Base-by-base conservation (phyloP, 2,329 filamentous ascomycete species). In the Sporothrix protearum region DNA sequence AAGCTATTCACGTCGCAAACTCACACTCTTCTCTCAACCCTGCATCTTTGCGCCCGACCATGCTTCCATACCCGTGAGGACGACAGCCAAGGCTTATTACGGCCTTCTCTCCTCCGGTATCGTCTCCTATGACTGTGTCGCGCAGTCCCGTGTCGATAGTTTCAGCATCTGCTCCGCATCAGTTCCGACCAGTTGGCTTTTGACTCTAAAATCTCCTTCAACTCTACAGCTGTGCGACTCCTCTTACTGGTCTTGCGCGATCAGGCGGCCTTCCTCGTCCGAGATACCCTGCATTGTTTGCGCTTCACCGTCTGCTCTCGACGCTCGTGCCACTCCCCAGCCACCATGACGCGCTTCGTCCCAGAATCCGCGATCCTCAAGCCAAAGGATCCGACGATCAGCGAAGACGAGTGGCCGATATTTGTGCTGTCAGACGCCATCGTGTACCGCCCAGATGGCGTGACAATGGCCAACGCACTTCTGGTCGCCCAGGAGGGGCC, bases 391-490 rank as follows among this genome's bases (percentile, higher is more conserved):
- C 49, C 75, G 8, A 3, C 45, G 10, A 14, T 77, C 10, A 74
- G 83, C 69, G 77, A 81, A 14, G 82, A 87, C 75, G 80, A 87
- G 19, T 91, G 88, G 84, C 87, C 89, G 3, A 85, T 85, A 66
- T 92, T 91, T 77, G 81, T 87, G 6, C 82, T 93, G 55, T 82
- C 78, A 67, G 85, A 92, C 76, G 89, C 86, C 49, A 83, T 86
- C 22, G 84, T 92, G n/a, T 85, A 87, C 73, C 80, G 82, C 66
- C 83, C 80, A 63, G 83, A 89, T 75, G 85, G 86, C 39, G 79
- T 80, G 36, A 84, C 83, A n/a, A 78, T 87, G 3, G 86, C 85
- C 36, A 91, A 87, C 76, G 84, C 91, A 5, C 83, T 93, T 3
- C 79, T 87, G 63, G 87, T 90, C 2, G 85, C 87, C 75, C 79